A percentile compares a stretch with the other conserved stretches of the same genome.
Conservation (phyloP, 257 asterid genomes). For the Solanum paucissectum region DNA sequence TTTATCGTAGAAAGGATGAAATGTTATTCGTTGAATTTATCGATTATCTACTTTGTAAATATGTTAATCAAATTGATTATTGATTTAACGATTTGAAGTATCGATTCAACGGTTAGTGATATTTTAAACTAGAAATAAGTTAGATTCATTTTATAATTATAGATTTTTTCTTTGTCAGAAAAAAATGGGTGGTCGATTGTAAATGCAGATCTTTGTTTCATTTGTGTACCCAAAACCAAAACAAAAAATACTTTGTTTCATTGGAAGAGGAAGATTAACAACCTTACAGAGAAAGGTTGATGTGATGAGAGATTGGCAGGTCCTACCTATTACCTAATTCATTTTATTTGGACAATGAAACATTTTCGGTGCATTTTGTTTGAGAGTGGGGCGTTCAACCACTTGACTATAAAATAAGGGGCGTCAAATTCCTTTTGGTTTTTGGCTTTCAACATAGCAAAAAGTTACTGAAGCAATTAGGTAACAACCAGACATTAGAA, state of each 20-base stretch:
- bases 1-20: no score
- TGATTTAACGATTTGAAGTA: background rate
- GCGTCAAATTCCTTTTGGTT: background rate
- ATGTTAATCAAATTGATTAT: no score
- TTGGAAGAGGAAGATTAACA: background rate
- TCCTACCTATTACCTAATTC: background rate
- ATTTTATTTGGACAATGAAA: background rate
- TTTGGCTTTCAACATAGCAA: background rate
- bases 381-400: background rate
- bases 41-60: no score
- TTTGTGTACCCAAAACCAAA: background rate
- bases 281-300: background rate
- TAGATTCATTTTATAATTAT: background rate
- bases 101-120: background rate
- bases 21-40: no score
- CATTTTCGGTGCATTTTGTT: background rate
- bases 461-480: background rate
- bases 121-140: background rate
- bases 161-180: background rate
- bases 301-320: background rate
- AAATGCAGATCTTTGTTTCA: background rate
- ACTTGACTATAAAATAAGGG: background rate
- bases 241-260: background rate
- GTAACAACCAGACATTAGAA: background rate
- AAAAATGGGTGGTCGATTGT: background rate